Evolutionary conservation across 2,329 filamentous ascomycete genomes (phyloP).

Genomic region (Lasiodiplodia gonubiensis): DNA sequence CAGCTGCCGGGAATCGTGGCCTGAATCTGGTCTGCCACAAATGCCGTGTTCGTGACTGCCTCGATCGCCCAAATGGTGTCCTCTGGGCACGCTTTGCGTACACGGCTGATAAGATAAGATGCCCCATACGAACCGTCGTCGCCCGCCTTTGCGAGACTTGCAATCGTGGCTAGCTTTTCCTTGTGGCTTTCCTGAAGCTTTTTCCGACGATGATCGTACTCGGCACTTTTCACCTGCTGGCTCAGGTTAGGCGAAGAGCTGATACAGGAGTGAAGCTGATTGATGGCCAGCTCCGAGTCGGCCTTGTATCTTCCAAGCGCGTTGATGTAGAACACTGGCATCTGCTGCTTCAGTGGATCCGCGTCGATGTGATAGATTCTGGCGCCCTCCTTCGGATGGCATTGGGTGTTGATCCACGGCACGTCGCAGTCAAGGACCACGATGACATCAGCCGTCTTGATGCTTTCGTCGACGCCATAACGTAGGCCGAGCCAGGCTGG

Average conservation of each 20-base stretch:
- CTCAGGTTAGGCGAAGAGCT: slow-evolving; percentile 52
- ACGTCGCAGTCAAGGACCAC: slow-evolving; percentile 88
- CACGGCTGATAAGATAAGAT: slow-evolving; percentile 61
- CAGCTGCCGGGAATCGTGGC: slow-evolving; percentile 71
- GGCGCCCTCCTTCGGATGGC: slow-evolving; percentile 61
- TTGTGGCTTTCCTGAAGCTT: slow-evolving; percentile 64
- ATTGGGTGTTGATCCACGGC: slow-evolving; percentile 87
- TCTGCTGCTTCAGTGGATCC: slow-evolving; percentile 69
- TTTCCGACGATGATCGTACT: slow-evolving; percentile 57
- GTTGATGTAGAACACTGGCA: slow-evolving; percentile 64
- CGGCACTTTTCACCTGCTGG: slow-evolving; percentile 47
- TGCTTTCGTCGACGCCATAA: slow-evolving; percentile 74
- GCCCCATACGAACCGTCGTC: slow-evolving; percentile 67
- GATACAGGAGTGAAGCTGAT: slow-evolving; percentile 71
- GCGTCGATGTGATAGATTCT: slow-evolving; percentile 70
- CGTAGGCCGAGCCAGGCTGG: slow-evolving; percentile 65
- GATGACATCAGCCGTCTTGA: slow-evolving; percentile 81
- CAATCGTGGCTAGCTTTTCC: slow-evolving; percentile 65
- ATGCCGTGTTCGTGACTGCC: slow-evolving; percentile 73
- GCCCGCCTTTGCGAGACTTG: slow-evolving; percentile 62
- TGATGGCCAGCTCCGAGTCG: slow-evolving; percentile 62
- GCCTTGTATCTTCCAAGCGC: slow-evolving; percentile 59
- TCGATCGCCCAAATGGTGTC: slow-evolving; percentile 80
- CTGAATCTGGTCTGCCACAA: slow-evolving; percentile 74
- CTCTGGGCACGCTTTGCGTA: slow-evolving; percentile 62